Percentiles rank a stretch among this genome's conserved stretches.
These are phyloP conservation scores for Ploettnerulaceae sp. DNA, from an alignment of 2,329 filamentous ascomycete genomes.

Conservation along the genomic window DNA sequence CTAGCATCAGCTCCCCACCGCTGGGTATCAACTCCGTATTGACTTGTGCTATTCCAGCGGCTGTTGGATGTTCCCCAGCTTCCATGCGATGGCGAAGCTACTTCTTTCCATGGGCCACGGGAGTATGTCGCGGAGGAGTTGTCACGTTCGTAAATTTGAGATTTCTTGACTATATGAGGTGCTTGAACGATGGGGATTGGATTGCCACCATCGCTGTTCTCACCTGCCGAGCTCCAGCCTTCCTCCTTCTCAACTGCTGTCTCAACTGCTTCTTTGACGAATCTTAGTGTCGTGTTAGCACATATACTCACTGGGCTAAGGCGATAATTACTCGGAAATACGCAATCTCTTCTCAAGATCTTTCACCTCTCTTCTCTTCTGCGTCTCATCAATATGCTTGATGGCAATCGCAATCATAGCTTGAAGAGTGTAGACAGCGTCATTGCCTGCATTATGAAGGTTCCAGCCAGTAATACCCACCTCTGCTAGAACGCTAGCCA, in stretches of 20 bases:
- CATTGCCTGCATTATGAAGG: constrained; percentile 86
- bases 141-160: background rate
- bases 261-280: constrained; percentile 15
- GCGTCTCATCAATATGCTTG: constrained; percentile 25
- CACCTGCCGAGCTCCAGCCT: constrained; percentile 27
- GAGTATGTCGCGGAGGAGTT: background rate
- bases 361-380: constrained; percentile 11
- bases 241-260: constrained; percentile 13
- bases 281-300: constrained; percentile 11
- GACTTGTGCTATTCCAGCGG: background rate
- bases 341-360: constrained; percentile 19
- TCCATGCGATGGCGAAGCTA: background rate
- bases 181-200: constrained; percentile 10
- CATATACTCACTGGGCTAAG: background rate
- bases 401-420: constrained; percentile 63
- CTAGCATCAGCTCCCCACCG: background rate
- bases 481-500: constrained; percentile 57
- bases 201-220: constrained; percentile 26
- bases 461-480: constrained; percentile 59
- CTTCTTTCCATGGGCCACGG: constrained; percentile 4
- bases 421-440: constrained; percentile 74
- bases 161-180: constrained; percentile 1
- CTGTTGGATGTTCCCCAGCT: background rate
- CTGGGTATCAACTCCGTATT: background rate
- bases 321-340: constrained; percentile 18